Base-by-base conservation (phyloP, 1,139 yeast species). In the Debaryomycetaceae sp. region DNA sequence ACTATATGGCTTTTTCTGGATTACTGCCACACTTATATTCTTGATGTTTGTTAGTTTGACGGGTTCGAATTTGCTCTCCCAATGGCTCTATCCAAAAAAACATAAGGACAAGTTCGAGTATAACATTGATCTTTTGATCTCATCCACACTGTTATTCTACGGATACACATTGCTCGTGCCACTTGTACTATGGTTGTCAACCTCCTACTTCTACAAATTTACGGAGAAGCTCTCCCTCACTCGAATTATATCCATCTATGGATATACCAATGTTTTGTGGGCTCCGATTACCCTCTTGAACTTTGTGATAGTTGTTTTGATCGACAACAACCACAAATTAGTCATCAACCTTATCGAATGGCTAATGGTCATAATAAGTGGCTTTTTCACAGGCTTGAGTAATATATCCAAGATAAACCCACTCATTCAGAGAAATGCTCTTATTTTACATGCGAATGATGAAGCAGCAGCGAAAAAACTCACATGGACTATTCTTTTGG, bases 1-100 rank as follows among this genome's bases (percentile, higher is more conserved):
- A 54, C 63, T 87, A 39, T 87, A 87, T 54, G 95, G 95, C 1
- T 85, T 89, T 19, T 68, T 87, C 34, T 87, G 96, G 96, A 80
- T 87, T 35, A 83, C 89, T 9, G 87, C 88, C 0, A 83, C 95
- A 0, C 76, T 86, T 40, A 79, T 86, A 1, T 81, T 85, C 47
- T 67, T 81, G 33, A 70, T 87, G 59, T 87, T 87, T 63, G 83
- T 87, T 43, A 75, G 89, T 39, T 77, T 87, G 30, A 84, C 95
- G 0, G 76, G 73, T 2, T 59, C 74, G 13, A 69, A 70, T 40
- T 46, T 70, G 13, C 49, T 71, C 33, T 30, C 70, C 57, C 51
- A 77, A 67, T 52, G 87, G 86, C 42, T 69, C 60, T 60, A 66
- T 47, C 51, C 58, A 2, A 53, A 53, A 14, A 45, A 67, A 55